Conservation (phyloP, 345 rosid species). For the Citrus medica region DNA sequence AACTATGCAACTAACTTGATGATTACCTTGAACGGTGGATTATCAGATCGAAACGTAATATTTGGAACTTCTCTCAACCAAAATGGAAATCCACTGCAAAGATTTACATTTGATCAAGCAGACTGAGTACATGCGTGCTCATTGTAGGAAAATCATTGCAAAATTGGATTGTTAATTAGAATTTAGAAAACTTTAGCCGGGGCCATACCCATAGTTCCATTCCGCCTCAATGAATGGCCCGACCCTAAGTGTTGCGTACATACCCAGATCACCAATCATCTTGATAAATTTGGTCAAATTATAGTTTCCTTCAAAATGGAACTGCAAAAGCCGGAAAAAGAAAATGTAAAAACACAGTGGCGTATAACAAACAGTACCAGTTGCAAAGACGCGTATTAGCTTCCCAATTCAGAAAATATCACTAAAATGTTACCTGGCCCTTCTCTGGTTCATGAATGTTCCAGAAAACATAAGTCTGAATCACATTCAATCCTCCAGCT, state of each 20-base stretch:
- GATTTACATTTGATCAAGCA: neutral
- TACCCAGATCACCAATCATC: slow-evolving; percentile 29
- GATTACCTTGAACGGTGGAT: slow-evolving; percentile 44
- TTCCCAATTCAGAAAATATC: neutral
- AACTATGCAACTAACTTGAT: neutral
- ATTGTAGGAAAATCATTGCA: neutral
- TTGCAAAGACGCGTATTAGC: neutral
- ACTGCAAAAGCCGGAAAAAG: slow-evolving; percentile 13
- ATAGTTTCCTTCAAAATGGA: slow-evolving; percentile 36
- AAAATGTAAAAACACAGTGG: neutral
- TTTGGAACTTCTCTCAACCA: slow-evolving; percentile 46
- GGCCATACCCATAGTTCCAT: slow-evolving; percentile 48
- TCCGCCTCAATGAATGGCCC: slow-evolving; percentile 63
- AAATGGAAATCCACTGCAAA: slow-evolving; percentile 44
- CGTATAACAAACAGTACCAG: no score
- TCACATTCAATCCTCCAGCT: slow-evolving; percentile 44
- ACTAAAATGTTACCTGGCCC: slow-evolving; percentile 29
- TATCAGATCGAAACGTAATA: slow-evolving; percentile 45
- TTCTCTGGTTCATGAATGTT: slow-evolving; percentile 44
- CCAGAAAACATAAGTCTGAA: slow-evolving; percentile 59
- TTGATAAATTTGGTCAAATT: slow-evolving; percentile 46
- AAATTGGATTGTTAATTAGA: neutral
- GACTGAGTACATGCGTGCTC: neutral
- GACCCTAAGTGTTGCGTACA: slow-evolving; percentile 47
- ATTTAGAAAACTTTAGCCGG: neutral